These are phyloP conservation scores for Fonsecaea multimorphosa DNA, from an alignment of 2,329 filamentous ascomycete species.

Conservation along the genomic window DNA sequence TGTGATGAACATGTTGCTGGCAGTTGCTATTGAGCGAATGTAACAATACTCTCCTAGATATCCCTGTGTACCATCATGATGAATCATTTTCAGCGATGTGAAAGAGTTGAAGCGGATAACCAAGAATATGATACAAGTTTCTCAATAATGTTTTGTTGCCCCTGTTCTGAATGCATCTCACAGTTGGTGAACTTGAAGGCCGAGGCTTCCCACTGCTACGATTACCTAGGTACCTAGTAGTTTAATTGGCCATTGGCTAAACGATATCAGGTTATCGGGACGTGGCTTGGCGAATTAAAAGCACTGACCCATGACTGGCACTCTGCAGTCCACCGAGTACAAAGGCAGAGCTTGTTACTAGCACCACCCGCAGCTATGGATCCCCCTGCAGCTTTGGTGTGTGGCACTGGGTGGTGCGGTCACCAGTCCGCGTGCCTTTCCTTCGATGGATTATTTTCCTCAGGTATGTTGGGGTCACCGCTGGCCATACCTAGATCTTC, in stretches of 20 bases:
- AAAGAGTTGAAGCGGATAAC: not conserved
- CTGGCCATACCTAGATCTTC: conserved; percentile 2
- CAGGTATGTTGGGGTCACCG: conserved; percentile 10
- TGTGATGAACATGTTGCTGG: not conserved
- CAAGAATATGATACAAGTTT: not conserved
- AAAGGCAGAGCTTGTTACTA: not conserved
- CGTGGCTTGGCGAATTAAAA: not conserved
- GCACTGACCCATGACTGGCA: too few species aligned
- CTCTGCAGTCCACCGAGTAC: too few species aligned
- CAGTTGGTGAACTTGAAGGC: too few species aligned
- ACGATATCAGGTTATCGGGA: conserved; percentile 18
- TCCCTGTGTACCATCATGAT: conserved; percentile 6
- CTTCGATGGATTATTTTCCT: conserved; percentile 2
- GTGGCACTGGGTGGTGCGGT: conserved; percentile 19
- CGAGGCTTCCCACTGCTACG: not conserved
- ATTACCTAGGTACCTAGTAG: too few species aligned
- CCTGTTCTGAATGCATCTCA: too few species aligned
- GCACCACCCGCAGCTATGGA: not conserved
- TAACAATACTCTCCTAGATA: conserved; percentile 16
- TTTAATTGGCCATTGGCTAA: not conserved
- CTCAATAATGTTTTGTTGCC: not conserved
- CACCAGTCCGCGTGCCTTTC: conserved; percentile 25
- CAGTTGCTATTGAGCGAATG: not conserved
- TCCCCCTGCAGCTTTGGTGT: not conserved
- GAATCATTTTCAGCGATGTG: conserved; percentile 9